Base-by-base conservation (phyloP, 108 stramenopile species). In the Licmophora abbreviata region DNA sequence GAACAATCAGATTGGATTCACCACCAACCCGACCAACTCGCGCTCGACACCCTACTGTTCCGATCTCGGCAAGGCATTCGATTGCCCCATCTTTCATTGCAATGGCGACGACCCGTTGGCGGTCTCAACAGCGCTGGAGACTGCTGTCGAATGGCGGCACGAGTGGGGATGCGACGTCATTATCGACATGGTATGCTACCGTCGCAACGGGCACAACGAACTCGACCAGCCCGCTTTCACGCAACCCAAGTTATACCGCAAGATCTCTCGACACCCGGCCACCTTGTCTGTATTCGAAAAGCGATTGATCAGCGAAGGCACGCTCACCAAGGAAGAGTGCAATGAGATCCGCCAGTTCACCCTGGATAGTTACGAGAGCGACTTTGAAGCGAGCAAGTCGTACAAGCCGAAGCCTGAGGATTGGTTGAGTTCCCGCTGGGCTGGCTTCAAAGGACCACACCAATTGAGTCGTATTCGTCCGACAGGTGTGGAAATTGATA, bases 1-100 rank as follows among this genome's bases (percentile, higher is more conserved):
- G 29, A 98, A 99, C 77, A 99, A 99, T 64, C 98, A 99, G 73
- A 88, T 99, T 68, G 98, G 98, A 14, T 99, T 97, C 79, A 99
- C 98, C 12, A 97, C 96, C 24, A 92, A 96, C 64, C 95, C 98
- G 24, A 69, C 80, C 53, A 75, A 97, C 68, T 85, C 85, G 51
- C 91, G 97, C 14, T 93, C 92, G 8, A 97, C 98, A 14, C 85
- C 81, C 2, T 97, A 99, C 74, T 88, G 89, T 47, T 88, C 93
- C n/a, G 98, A 99, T 76, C 59, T 97, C 29, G 98, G 95, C 11
- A 97, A 97, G 71, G 95, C 96, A 15, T 97, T 99, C 66, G 89
- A 86, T 58, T 81, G 84, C 46, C 99, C 99, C n/a, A 97, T 99
- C 58, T 96, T 99, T 70, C 99, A 98, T 77, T 96, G 95, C 64